Evolutionary conservation across 2,329 filamentous ascomycete species (phyloP), one percentile per base, ranked within the genome.

Genomic region (Diaporthe capsici): DNA sequence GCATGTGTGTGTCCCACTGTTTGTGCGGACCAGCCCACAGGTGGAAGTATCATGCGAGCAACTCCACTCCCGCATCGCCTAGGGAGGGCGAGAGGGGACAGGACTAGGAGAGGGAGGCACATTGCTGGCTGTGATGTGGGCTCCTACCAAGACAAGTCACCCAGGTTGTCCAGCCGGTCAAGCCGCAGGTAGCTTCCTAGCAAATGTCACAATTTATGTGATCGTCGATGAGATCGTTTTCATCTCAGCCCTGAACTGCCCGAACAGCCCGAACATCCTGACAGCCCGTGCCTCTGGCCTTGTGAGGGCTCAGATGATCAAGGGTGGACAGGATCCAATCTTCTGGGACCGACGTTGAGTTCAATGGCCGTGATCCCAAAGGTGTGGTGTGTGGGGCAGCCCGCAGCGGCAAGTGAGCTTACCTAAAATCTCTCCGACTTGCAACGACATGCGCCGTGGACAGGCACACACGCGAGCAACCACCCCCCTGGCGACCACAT

Each of bases 401-500:
- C 63, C 6, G 60, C 58, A 17, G 15, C 63, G 58, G 37, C 57
- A 37, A 10, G 34, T 22, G 12, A 39, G 72, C 61, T 74, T 67
- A 74, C 72, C 65, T 76, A 74, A 76, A 61, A 74, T 47, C 37
- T 37, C 51, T 20, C 60, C 60, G 42, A 25, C 51, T 60, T 49
- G 44, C 74, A 65, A 75, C 70, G 74, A 68, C 74, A 75, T 55
- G 60, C 49, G 34, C 51, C 13, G 47, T 39, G 47, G 17, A 34
- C 47, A 17, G 44, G 25, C 31, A 25, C 31, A 20, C 31, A 34
- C 20, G 34, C 7, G 15, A n/a, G 15, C 5, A n/a, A 25, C n/a
- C 37, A 15, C 25, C 47, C 34, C 25, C 60, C 79, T 78, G 71
- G 73, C 74, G 72, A 76, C 71, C 76, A 68, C 75, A 79, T 61